Base-by-base conservation (phyloP, 129 eudicot genomes). In the Centella asiatica region DNA sequence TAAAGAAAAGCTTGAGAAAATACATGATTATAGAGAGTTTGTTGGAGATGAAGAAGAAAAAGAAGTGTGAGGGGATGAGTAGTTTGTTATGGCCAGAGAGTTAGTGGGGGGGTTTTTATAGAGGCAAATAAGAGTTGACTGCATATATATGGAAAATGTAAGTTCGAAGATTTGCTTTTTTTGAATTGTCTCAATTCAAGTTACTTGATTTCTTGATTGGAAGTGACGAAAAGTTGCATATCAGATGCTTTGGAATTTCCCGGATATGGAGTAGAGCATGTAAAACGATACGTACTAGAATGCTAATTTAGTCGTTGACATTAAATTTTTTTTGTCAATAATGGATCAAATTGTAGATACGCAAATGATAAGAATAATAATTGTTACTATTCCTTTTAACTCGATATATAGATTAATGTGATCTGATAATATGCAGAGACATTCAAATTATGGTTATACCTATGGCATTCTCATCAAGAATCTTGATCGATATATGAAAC, bases 121-220 rank as follows among this genome's bases (percentile, higher is more conserved):
- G 24, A 40, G 26, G 12, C 27, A 18, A 25, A 3, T 18, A 5
- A 57, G 36, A 57, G 71, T 44, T 36, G 61, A 65, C 63, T 20
- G 19, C 7, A 32, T 29, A 24, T n/a, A n/a, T n/a, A n/a, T n/a
- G n/a, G 77, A 45, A 27, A 20, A 65, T 64, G 54, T 42, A 53
- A 44, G 42, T 55, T 34, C 11, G 13, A 51, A 64, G 34, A 9
- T 17, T 65, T 52, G 70, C 37, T 71, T 47, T 59, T 23, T 14
- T 12, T 58, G 29, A n/a, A 60, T 50, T 54, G 75, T 62, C 68
- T 50, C 18, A 20, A 39, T 50, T 25, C 75, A 52, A 70, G 37
- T 34, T 52, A 59, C 26, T 2, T 17, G 12, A 14, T 50, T 34
- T 36, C 11, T 37, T 55, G 26, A 52, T 52, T 66, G 34, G 40